These are phyloP conservation scores for Lachancea thermotolerans DNA, from an alignment of 805 yeast species.

Conservation along the genomic window DNA sequence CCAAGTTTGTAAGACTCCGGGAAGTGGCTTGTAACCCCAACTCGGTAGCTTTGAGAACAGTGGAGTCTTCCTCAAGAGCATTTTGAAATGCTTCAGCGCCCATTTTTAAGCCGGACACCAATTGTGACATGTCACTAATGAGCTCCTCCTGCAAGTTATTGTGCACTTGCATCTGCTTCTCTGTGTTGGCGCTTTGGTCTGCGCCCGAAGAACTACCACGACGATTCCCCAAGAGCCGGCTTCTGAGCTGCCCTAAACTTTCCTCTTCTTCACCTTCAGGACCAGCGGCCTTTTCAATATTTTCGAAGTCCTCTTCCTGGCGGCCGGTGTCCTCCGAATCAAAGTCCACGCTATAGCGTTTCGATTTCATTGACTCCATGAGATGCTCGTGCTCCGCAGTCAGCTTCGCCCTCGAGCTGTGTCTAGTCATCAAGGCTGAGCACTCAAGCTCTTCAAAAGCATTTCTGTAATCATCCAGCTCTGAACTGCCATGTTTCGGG, in stretches of 20 bases:
- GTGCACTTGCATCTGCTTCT: constrained; percentile 33
- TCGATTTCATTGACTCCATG: constrained; percentile 14
- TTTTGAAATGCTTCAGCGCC: constrained; percentile 38
- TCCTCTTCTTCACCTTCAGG: constrained; percentile 17
- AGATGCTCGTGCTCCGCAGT: constrained; percentile 13
- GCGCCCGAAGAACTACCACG: constrained; percentile 2
- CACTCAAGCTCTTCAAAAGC: constrained; percentile 7
- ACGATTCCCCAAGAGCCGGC: constrained; percentile 27
- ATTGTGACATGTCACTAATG: constrained; percentile 34
- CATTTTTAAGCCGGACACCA: constrained; percentile 33
- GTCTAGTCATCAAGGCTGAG: background rate
- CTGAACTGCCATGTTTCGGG: background rate
- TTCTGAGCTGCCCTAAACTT: constrained; percentile 29
- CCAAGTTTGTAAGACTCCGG: constrained; percentile 28
- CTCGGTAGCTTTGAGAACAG: constrained; percentile 36
- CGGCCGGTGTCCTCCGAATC: constrained; percentile 11
- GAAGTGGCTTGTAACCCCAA: constrained; percentile 36
- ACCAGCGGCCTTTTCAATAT: background rate
- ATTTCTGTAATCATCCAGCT: constrained; percentile 11
- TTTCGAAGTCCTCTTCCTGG: background rate
- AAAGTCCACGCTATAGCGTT: constrained; percentile 28
- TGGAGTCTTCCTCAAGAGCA: constrained; percentile 35
- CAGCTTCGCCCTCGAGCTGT: constrained; percentile 4
- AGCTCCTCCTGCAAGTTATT: constrained; percentile 35
- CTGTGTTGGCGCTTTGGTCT: constrained; percentile 16